These are phyloP conservation scores for Gautieria morchelliformis DNA, from an alignment of 768 basidiomycete species.

Conservation along the genomic window DNA sequence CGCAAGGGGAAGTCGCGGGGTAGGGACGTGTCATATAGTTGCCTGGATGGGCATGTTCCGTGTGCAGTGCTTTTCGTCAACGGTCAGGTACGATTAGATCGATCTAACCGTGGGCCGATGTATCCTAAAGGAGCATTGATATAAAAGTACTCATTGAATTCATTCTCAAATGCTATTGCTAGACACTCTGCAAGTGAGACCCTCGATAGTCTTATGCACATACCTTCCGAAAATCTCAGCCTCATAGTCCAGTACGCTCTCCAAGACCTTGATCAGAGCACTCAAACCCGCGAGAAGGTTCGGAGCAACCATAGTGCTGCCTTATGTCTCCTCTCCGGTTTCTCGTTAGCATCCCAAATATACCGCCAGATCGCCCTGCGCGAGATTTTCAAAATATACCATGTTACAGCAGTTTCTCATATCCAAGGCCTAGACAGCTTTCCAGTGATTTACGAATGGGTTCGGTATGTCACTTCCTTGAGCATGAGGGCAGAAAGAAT, in stretches of 20 bases:
- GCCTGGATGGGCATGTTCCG: not conserved
- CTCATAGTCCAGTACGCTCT: conserved; percentile 5
- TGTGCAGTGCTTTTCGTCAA: no score
- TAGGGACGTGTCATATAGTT: not conserved
- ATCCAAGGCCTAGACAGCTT: not conserved
- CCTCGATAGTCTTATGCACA: not conserved
- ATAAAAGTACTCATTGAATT: no score
- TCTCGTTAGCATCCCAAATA: conserved; percentile 6
- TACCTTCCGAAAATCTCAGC: conserved; percentile 5
- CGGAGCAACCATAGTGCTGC: not conserved
- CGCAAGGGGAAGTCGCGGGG: not conserved
- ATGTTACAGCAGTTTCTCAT: not conserved
- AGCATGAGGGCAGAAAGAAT: not conserved
- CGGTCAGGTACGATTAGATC: no score
- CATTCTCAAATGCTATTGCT: no score
- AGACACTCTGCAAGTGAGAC: no score
- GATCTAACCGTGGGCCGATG: no score
- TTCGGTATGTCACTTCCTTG: not conserved
- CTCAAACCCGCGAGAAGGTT: not conserved
- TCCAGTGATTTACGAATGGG: conserved; percentile 3
- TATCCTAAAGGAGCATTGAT: no score
- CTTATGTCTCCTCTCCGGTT: conserved; percentile 3
- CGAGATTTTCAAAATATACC: conserved; percentile 6
- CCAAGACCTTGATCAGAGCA: not conserved
- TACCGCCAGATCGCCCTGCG: conserved; percentile 7